These are phyloP conservation scores for Pseudopediastrum boryanum DNA, from an alignment of 139 green algal genomes.

Conservation along the genomic window DNA sequence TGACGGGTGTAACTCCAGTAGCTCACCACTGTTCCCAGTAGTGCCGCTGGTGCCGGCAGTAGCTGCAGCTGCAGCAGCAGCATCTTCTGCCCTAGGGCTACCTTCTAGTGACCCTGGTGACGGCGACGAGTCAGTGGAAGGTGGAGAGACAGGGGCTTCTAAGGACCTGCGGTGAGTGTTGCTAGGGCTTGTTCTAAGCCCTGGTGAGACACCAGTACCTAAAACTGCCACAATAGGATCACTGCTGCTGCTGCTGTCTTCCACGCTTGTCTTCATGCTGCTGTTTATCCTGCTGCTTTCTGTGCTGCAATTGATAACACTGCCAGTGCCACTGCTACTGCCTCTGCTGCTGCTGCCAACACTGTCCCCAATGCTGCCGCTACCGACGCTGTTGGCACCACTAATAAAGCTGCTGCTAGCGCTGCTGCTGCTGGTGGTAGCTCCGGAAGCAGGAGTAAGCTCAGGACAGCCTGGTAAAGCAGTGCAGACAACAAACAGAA, in stretches of 20 bases:
- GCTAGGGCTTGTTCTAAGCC: not conserved
- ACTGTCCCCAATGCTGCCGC: not conserved
- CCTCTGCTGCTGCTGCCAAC: not conserved
- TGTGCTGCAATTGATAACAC: not conserved
- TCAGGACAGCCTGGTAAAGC: too few relatives aligned
- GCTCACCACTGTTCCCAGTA: too few relatives aligned
- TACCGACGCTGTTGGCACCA: not conserved
- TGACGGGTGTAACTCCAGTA: too few relatives aligned
- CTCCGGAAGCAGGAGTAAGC: too few relatives aligned
- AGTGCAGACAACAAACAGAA: too few relatives aligned
- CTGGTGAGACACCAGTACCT: not conserved
- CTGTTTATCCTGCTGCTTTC: conserved; percentile 10
- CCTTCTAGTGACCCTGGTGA: too few relatives aligned
- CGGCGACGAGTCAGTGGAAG: too few relatives aligned
- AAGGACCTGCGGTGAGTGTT: conserved; percentile 6
- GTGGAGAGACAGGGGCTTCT: not conserved
- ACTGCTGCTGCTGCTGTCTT: conserved; percentile 3
- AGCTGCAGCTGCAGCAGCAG: not conserved
- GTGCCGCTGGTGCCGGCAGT: too few relatives aligned
- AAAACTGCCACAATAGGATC: not conserved
- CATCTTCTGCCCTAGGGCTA: not conserved
- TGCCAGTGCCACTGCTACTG: conserved; percentile 16
- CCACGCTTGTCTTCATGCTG: not conserved
- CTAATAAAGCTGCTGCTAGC: not conserved
- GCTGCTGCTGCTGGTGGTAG: too few relatives aligned